Conservation (phyloP, 306 rosid genomes). For the Lablab purpureus region DNA sequence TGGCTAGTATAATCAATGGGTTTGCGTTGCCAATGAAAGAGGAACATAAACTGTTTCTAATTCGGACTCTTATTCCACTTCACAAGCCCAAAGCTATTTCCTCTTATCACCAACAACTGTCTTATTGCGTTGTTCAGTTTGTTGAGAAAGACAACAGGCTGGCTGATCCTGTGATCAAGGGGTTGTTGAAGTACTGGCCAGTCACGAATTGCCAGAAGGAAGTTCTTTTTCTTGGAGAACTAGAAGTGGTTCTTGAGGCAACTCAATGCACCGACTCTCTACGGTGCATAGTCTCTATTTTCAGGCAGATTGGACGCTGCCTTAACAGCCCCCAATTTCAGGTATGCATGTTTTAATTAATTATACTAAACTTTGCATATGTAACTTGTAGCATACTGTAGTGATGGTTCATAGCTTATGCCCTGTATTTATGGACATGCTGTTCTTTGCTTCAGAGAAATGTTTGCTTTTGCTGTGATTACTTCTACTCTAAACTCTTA, state of each 20-base stretch:
- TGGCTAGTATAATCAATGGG: conserved; percentile 73
- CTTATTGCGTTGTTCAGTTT: conserved; percentile 72
- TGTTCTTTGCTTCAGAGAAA: conserved; percentile 30
- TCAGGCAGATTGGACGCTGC: conserved; percentile 72
- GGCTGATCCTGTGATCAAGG: conserved; percentile 71
- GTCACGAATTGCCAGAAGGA: conserved; percentile 77
- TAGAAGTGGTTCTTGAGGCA: conserved; percentile 69
- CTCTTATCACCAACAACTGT: conserved; percentile 63
- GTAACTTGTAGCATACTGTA: neutral
- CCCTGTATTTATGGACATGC: neutral
- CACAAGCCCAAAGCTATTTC: conserved; percentile 65
- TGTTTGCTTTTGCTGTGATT: conserved; percentile 33
- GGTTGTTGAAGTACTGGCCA: conserved; percentile 80
- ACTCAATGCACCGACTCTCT: conserved; percentile 60
- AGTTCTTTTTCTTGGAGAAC: conserved; percentile 72
- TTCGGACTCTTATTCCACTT: conserved; percentile 71
- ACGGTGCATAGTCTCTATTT: conserved; percentile 60
- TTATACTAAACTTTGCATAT: neutral
- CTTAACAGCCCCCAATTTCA: conserved; percentile 81
- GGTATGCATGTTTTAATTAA: conserved; percentile 46
- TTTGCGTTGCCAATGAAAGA: conserved; percentile 82
- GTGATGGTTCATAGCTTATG: neutral
- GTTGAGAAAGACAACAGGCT: conserved; percentile 73
- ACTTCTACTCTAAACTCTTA: neutral
- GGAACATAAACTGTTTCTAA: conserved; percentile 68